Percentiles rank a stretch among this genome's conserved stretches.
phyloP scores from a whole-genome alignment of 2,329 filamentous ascomycete genomes.

The Davidsoniella neocaledoniae region DNA sequence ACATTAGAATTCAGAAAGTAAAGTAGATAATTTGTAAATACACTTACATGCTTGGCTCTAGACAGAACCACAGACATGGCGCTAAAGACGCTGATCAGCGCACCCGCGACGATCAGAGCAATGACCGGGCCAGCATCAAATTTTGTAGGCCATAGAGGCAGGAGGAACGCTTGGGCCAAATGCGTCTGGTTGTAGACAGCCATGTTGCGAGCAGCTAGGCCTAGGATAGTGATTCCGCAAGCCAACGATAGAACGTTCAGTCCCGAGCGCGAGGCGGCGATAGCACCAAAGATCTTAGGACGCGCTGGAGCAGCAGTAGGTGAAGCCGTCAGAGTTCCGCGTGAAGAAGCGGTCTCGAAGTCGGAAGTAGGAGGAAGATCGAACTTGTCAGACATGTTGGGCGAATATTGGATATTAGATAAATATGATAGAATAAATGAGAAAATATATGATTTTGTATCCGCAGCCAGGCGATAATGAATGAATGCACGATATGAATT shows the following conservation, averaged over 20 bases:
- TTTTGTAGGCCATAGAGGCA: conserved; percentile 40
- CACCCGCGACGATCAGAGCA: conserved; percentile 35
- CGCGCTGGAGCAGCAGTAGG: not conserved
- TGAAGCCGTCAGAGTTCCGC: conserved; percentile 18
- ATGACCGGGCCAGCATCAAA: conserved; percentile 41
- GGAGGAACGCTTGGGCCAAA: conserved; percentile 27
- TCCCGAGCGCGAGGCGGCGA: conserved; percentile 29
- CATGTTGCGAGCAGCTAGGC: conserved; percentile 36
- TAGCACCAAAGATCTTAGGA: conserved; percentile 23
- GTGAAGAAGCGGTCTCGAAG: conserved; percentile 30
- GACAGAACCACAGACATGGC: conserved; percentile 29
- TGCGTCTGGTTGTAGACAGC: conserved; percentile 38
- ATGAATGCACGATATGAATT: not conserved
- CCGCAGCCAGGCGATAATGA: too few relatives aligned
- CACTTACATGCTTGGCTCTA: conserved; percentile 35
- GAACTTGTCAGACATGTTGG: conserved; percentile 20
- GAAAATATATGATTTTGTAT: too few relatives aligned
- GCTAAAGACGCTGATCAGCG: conserved; percentile 32
- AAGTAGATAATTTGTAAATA: not conserved
- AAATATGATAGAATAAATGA: not conserved
- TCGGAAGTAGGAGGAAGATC: conserved; percentile 26
- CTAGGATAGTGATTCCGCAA: conserved; percentile 34
- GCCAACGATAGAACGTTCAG: conserved; percentile 34
- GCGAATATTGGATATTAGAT: not conserved
- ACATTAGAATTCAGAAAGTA: not conserved